Evolutionary conservation across 768 basidiomycete species (phyloP), one percentile per base, ranked within the genome.

Genomic region (Xerocomellus dryophilus): DNA sequence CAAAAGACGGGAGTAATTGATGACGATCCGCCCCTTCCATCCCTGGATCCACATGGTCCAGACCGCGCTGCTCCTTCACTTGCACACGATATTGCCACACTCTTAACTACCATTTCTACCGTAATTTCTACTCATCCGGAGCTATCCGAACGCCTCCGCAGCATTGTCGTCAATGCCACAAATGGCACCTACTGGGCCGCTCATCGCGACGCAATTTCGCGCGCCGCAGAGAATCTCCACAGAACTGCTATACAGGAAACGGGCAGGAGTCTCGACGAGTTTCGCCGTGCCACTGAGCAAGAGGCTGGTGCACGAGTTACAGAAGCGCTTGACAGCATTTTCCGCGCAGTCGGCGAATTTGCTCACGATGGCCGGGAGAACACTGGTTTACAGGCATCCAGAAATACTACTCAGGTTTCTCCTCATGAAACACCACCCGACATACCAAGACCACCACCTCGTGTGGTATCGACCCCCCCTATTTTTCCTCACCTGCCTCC

Each of bases 41-140:
- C 78, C 20, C 48, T 81, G 43, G 78, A 74, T 49, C 51, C 63
- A 51, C 47, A 69, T 50, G 53, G 69, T 27, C 57, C 67, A 25
- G 48, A 55, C 10, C 58, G 56, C 20, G 46, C 68, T 25, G 59
- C 70, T 38, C 67, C 79, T 15, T 83, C 84, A 7, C 73, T 91
- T 51, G 76, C 82, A 3, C 73, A 80, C 50, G 90, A 93, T 58
- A 64, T 92, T 38, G 83, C 88, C 1, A 66, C 76, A 1, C 73
- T 92, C 31, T 69, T 92, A 52, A 76, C 75, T 29, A 77, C 76
- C 2, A 66, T 91, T 51, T 79, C 78, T 39, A 71, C 67, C n/a
- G 75, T 84, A 29, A 65, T 90, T 40, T 72, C 79, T 0, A 67
- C 80, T 6, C 86, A 91, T 60, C 90, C 90, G 5, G 88, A 92